These are phyloP conservation scores for Terfezia claveryi DNA, from an alignment of 495 filamentous ascomycete species.

Conservation along the genomic window DNA sequence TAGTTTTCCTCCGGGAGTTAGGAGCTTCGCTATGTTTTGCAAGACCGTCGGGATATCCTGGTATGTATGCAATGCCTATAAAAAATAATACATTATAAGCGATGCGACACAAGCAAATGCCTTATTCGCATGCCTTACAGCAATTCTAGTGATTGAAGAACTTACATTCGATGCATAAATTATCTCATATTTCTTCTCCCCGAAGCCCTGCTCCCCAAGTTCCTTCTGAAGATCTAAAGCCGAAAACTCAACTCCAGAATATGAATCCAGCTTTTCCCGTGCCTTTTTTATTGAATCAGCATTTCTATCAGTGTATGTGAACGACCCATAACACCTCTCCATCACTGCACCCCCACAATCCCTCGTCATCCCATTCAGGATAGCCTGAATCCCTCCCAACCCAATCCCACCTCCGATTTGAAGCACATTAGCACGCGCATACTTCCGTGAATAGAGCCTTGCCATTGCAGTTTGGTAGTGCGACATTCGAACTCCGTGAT, in stretches of 20 bases:
- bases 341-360: not conserved
- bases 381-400: not conserved
- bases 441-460: not conserved
- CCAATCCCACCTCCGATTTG: not conserved
- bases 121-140: not conserved
- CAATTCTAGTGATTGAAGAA: not conserved
- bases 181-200: not conserved
- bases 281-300: not conserved
- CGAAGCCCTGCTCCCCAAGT: not conserved
- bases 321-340: not conserved
- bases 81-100: not conserved
- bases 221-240: not conserved
- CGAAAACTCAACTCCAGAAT: not conserved
- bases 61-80: slow-evolving; percentile 28
- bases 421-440: not conserved
- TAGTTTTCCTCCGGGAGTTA: slow-evolving; percentile 34
- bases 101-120: not conserved
- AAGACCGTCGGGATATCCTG: slow-evolving; percentile 21
- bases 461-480: not conserved
- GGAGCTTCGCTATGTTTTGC: slow-evolving; percentile 22
- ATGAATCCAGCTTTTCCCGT: not conserved
- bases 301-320: not conserved
- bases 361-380: not conserved
- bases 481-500: no score
- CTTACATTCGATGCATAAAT: not conserved